Percentiles rank a stretch among this genome's conserved stretches.
phyloP scores from a whole-genome alignment of 2,329 filamentous ascomycete species.

The Cercospora sp. region DNA sequence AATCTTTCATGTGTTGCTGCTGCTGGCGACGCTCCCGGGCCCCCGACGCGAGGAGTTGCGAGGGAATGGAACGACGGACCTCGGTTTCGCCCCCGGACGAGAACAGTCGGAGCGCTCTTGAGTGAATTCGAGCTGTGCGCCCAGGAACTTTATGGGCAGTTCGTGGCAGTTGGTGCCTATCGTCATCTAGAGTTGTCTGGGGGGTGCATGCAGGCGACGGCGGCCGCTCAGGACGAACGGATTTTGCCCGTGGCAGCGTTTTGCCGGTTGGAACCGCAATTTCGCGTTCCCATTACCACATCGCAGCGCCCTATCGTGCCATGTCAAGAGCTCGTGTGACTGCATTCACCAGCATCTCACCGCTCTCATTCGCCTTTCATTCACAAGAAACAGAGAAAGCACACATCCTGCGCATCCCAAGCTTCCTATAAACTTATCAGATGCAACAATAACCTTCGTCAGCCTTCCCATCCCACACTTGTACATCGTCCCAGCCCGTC shows the following conservation, averaged over 20 bases:
- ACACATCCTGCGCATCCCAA: background rate
- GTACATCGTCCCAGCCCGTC: background rate
- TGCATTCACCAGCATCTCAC: conserved; percentile 10
- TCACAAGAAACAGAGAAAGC: background rate
- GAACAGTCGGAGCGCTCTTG: background rate
- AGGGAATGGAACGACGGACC: background rate
- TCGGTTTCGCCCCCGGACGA: background rate
- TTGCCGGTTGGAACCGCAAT: conserved; percentile 4
- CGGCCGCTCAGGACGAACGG: background rate
- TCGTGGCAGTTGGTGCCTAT: conserved; percentile 10
- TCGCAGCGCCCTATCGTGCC: conserved; percentile 14
- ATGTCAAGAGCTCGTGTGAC: background rate
- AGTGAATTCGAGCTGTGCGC: background rate
- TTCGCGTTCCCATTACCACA: conserved; percentile 19
- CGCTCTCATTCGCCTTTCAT: conserved; percentile 5
- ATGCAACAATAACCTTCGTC: conserved; percentile 7
- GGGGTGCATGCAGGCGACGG: conserved; percentile 2
- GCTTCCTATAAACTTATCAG: background rate
- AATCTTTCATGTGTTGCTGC: conserved; percentile 1
- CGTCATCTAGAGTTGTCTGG: conserved; percentile 8
- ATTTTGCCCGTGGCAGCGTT: background rate
- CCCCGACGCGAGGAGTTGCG: conserved; percentile 3
- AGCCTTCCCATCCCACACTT: conserved; percentile 17
- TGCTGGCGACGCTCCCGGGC: background rate
- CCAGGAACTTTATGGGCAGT: background rate